These are phyloP conservation scores for Chrysopogon serrulatus DNA, from an alignment of 176 grass and related monocot species.

Conservation along the genomic window DNA sequence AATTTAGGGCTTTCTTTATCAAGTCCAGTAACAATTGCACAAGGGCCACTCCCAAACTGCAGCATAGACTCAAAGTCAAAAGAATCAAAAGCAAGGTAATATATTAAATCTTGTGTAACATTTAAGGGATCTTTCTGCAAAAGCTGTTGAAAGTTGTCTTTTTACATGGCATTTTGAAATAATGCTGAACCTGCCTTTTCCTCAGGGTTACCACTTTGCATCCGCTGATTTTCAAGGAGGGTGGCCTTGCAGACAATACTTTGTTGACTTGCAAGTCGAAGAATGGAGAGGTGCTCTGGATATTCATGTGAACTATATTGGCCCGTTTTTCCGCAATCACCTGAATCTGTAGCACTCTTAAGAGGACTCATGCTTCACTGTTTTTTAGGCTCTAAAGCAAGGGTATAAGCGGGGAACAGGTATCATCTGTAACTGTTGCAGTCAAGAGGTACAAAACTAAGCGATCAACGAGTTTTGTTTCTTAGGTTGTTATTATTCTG, in stretches of 20 bases:
- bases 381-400: constrained; percentile 49
- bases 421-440: constrained; percentile 40
- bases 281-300: constrained; percentile 54
- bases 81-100: constrained; percentile 46
- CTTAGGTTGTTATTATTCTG: constrained; percentile 20
- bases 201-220: constrained; percentile 64
- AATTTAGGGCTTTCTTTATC: not conserved
- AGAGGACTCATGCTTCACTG: constrained; percentile 18
- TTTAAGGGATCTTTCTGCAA: constrained; percentile 4
- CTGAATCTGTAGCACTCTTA: constrained; percentile 23
- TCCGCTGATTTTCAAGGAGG: constrained; percentile 74
- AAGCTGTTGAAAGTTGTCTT: not conserved
- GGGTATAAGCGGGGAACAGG: constrained; percentile 54
- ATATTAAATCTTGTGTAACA: not conserved
- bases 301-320: constrained; percentile 24
- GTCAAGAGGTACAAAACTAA: constrained; percentile 32
- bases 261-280: constrained; percentile 59
- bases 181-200: constrained; percentile 8
- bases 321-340: not conserved
- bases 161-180: constrained; percentile 23
- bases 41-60: constrained; percentile 2
- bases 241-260: constrained; percentile 62
- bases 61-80: constrained; percentile 23
- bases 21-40: constrained; percentile 17
- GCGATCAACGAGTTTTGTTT: not conserved